phyloP scores from a whole-genome alignment of 208 protist species.

The Kentomonas sorsogonicus region DNA sequence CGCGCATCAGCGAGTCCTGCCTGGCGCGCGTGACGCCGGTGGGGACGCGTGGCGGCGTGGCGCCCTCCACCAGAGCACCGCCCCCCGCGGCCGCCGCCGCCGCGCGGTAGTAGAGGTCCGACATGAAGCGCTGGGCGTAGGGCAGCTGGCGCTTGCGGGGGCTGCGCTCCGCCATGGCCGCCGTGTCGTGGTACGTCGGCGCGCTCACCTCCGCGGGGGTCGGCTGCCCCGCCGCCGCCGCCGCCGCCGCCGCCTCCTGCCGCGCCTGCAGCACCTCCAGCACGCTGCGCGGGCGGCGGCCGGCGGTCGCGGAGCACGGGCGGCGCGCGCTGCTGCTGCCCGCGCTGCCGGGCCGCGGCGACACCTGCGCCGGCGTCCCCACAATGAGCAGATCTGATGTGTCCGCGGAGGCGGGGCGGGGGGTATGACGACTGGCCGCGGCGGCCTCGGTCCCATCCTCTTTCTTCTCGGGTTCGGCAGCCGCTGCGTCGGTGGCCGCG shows the following conservation, averaged over 20 bases:
- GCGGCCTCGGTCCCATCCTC: no score
- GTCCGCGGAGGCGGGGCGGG: no score
- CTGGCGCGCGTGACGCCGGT: no score
- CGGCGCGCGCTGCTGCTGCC: neutral
- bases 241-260: neutral
- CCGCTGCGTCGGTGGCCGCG: no score
- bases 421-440: no score
- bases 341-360: neutral
- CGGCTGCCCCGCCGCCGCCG: neutral
- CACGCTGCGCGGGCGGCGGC: neutral
- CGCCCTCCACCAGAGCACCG: no score
- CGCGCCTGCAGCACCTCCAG: neutral
- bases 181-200: neutral
- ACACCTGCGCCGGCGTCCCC: neutral
- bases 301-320: neutral
- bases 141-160: neutral
- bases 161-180: neutral
- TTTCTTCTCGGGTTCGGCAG: no score
- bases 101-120: slow-evolving; percentile 36
- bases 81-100: neutral
- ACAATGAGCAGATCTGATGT: neutral
- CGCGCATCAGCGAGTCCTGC: no score
- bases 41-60: no score
- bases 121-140: slow-evolving; percentile 42
- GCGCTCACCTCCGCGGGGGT: neutral